phyloP scores from a whole-genome alignment of 1,139 yeast species.

The Spathaspora sp. region DNA sequence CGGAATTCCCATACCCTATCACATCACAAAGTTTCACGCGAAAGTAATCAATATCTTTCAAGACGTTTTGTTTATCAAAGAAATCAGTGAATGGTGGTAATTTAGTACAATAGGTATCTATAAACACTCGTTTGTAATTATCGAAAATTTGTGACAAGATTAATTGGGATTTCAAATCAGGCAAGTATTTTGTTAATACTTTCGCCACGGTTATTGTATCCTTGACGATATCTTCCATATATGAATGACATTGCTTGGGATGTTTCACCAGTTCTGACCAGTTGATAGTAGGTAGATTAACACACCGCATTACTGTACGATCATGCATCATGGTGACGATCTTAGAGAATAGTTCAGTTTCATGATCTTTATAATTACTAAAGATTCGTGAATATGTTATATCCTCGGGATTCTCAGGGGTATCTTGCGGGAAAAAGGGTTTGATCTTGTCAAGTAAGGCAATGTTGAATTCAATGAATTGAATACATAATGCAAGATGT shows the following conservation, averaged over 20 bases:
- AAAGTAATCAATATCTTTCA: slow-evolving; percentile 67
- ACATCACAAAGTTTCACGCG: slow-evolving; percentile 57
- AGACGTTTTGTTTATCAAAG: slow-evolving; percentile 51
- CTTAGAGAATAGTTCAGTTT: slow-evolving; percentile 63
- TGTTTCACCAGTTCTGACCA: slow-evolving; percentile 48
- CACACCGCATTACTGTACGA: slow-evolving; percentile 52
- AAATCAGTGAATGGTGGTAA: slow-evolving; percentile 54
- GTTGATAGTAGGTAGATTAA: slow-evolving; percentile 44
- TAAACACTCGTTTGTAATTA: slow-evolving; percentile 55
- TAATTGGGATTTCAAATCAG: slow-evolving; percentile 48
- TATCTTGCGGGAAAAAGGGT: slow-evolving; percentile 9
- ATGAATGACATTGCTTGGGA: slow-evolving; percentile 52
- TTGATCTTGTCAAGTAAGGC: slow-evolving; percentile 23
- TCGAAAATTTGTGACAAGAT: slow-evolving; percentile 59
- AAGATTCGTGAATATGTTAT: slow-evolving; percentile 33
- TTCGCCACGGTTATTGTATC: slow-evolving; percentile 65
- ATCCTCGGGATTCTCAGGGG: slow-evolving; percentile 27
- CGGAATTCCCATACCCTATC: slow-evolving; percentile 66
- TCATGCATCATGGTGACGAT: slow-evolving; percentile 71
- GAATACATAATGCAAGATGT: slow-evolving; percentile 69
- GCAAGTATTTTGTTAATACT: slow-evolving; percentile 59
- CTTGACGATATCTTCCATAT: slow-evolving; percentile 67
- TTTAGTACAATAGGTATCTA: slow-evolving; percentile 53
- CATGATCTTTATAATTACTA: slow-evolving; percentile 55
- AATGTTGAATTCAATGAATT: slow-evolving; percentile 46